These are phyloP conservation scores for Sutorius australiensis DNA, from an alignment of 768 basidiomycete species.

Conservation along the genomic window DNA sequence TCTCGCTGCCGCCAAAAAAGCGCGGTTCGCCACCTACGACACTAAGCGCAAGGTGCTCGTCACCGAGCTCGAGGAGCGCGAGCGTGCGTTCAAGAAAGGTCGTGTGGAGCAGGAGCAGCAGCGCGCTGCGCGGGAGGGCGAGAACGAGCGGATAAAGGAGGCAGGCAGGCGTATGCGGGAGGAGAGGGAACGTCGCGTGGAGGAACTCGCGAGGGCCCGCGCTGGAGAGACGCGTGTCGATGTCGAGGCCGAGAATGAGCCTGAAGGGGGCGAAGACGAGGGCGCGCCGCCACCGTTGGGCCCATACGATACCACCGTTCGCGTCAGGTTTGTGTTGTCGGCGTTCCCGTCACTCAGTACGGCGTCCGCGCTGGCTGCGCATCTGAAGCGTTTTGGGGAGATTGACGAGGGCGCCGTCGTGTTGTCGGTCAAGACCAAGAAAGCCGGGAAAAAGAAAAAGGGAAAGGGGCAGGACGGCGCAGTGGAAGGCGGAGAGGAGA, in stretches of 20 bases:
- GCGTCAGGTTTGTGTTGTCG: slow-evolving; percentile 63
- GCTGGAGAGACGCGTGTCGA: slow-evolving; percentile 22
- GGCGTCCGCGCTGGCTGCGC: slow-evolving; percentile 22
- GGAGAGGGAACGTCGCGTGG: slow-evolving; percentile 55
- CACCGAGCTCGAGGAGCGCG: slow-evolving; percentile 75
- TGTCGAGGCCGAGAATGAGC: too few relatives aligned
- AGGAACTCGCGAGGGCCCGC: slow-evolving; percentile 39
- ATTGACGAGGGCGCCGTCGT: slow-evolving; percentile 65
- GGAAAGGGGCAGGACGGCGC: slow-evolving; percentile 30
- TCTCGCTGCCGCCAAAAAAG: slow-evolving; percentile 60
- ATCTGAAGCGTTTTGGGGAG: slow-evolving; percentile 60
- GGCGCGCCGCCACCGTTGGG: slow-evolving; percentile 58
- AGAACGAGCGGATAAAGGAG: slow-evolving; percentile 72
- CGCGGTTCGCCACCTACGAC: slow-evolving; percentile 68
- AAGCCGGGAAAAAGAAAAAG: slow-evolving; percentile 37
- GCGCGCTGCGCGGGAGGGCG: slow-evolving; percentile 48
- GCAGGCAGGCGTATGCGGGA: slow-evolving; percentile 67
- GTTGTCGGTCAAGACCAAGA: slow-evolving; percentile 59
- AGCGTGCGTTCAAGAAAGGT: slow-evolving; percentile 72
- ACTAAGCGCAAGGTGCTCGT: slow-evolving; percentile 70
- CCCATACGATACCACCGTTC: slow-evolving; percentile 71
- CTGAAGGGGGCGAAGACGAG: slow-evolving; percentile 33
- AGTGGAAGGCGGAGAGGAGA: slow-evolving; percentile 39
- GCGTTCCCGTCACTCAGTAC: slow-evolving; percentile 37
- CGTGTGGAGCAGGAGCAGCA: slow-evolving; percentile 59